Percentiles rank a stretch among this genome's conserved stretches.
These are phyloP conservation scores for Microdochium trichocladiopsis DNA, from an alignment of 2,329 filamentous ascomycete species.

Conservation along the genomic window DNA sequence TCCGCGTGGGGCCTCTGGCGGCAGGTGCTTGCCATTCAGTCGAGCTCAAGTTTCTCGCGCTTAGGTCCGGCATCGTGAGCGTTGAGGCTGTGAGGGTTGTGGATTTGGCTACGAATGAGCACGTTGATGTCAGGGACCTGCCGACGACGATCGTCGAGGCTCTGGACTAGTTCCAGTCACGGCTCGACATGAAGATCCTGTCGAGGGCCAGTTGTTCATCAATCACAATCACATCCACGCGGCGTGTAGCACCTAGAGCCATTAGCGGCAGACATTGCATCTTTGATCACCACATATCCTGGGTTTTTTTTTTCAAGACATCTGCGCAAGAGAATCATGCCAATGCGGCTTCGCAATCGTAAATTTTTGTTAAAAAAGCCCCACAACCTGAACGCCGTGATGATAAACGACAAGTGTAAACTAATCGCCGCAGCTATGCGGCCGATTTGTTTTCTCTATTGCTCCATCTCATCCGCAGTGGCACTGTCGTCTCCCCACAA, in stretches of 20 bases:
- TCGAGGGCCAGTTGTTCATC: too few relatives aligned
- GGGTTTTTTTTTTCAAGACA: too few relatives aligned
- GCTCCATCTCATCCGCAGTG: slow-evolving; percentile 43
- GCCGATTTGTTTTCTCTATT: slow-evolving; percentile 22
- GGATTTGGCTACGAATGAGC: slow-evolving; percentile 67
- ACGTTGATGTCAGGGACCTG: slow-evolving; percentile 69
- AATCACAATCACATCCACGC: too few relatives aligned
- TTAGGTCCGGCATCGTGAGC: slow-evolving; percentile 59
- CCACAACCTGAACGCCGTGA: not conserved
- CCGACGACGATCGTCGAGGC: slow-evolving; percentile 59
- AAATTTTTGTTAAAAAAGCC: not conserved
- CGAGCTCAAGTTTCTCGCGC: slow-evolving; percentile 64
- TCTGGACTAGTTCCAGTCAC: too few relatives aligned
- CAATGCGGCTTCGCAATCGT: not conserved
- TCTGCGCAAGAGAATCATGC: too few relatives aligned
- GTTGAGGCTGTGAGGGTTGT: slow-evolving; percentile 68
- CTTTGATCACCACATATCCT: too few relatives aligned
- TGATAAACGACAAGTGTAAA: too few relatives aligned
- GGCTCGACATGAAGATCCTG: too few relatives aligned
- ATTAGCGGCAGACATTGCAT: too few relatives aligned
- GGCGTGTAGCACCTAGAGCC: too few relatives aligned
- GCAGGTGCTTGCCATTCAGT: slow-evolving; percentile 68
- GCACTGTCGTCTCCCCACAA: slow-evolving; percentile 66
- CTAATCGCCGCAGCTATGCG: too few relatives aligned
- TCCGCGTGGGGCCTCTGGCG: slow-evolving; percentile 64